Percentiles rank a stretch among this genome's conserved stretches.
phyloP scores from a whole-genome alignment of 2,329 filamentous ascomycete genomes.

The Capronia americana region DNA sequence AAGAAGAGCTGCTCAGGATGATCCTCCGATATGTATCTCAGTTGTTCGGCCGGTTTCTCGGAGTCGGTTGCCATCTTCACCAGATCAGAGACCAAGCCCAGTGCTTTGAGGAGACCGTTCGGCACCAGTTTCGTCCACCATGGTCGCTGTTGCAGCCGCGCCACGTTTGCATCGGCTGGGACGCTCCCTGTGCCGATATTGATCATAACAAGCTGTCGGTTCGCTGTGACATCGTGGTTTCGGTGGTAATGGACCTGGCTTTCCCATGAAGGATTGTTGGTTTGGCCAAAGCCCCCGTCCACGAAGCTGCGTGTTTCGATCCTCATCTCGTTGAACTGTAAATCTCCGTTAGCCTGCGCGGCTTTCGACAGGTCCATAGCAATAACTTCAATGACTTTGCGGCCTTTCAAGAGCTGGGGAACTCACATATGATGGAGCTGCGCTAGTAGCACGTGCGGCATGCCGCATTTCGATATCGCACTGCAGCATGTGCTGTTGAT shows the following conservation, averaged over 20 bases:
- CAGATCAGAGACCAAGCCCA: slow-evolving; percentile 34
- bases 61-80: slow-evolving; percentile 36
- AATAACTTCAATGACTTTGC: background rate
- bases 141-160: slow-evolving; percentile 18
- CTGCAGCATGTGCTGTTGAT: slow-evolving; percentile 25
- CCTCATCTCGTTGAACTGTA: slow-evolving; percentile 30
- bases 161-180: slow-evolving; percentile 17
- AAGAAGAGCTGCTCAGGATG: slow-evolving; percentile 32
- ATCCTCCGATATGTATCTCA: slow-evolving; percentile 30
- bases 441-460: slow-evolving; percentile 37
- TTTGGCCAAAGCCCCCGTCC: slow-evolving; percentile 36
- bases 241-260: slow-evolving; percentile 33
- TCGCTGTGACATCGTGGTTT: slow-evolving; percentile 27
- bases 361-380: background rate
- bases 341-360: background rate
- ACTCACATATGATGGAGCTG: slow-evolving; percentile 34
- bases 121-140: slow-evolving; percentile 35
- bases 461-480: slow-evolving; percentile 33
- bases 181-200: slow-evolving; percentile 36
- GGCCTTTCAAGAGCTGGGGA: background rate
- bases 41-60: slow-evolving; percentile 25
- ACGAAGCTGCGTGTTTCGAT: slow-evolving; percentile 31
- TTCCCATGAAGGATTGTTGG: slow-evolving; percentile 38
- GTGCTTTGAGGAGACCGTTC: slow-evolving; percentile 29
- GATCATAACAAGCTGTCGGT: slow-evolving; percentile 33